Percentiles rank a stretch among this genome's conserved stretches.
phyloP scores from a whole-genome alignment of 352 stramenopile genomes.

The Aphanomyces euteiches region DNA sequence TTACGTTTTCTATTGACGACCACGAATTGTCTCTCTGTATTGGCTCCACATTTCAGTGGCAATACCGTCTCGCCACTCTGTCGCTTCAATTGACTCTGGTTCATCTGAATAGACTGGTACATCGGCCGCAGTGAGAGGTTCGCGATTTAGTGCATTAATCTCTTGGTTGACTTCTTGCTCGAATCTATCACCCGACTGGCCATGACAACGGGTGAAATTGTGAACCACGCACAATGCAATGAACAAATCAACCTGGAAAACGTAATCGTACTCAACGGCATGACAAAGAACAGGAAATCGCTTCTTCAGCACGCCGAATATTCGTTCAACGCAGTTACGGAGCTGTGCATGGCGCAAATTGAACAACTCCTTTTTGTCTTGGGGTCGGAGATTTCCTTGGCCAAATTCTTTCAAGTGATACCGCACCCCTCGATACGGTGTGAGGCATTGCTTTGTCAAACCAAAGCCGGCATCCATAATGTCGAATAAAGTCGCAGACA shows the following conservation, averaged over 20 bases:
- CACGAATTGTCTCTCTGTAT: no score
- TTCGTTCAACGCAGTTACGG: conserved; percentile 29
- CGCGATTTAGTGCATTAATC: neutral
- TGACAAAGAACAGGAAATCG: conserved; percentile 2
- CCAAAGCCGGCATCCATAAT: neutral
- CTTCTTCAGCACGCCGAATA: conserved; percentile 31
- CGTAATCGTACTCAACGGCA: neutral
- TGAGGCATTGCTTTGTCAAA: conserved; percentile 16
- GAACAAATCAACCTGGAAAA: neutral
- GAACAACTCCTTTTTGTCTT: conserved; percentile 31
- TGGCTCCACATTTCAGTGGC: no score
- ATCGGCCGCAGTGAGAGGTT: no score
- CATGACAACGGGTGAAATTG: conserved; percentile 8
- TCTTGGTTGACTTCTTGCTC: neutral
- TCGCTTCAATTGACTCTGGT: no score
- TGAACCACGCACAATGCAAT: conserved; percentile 1
- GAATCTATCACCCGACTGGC: neutral
- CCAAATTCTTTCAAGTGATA: conserved; percentile 35
- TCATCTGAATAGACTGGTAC: no score
- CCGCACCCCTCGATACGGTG: conserved; percentile 11
- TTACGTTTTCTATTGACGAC: no score
- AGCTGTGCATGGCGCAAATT: conserved; percentile 27
- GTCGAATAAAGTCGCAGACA: no score
- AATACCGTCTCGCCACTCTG: no score
- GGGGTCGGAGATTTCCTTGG: neutral